A percentile compares a stretch with the other conserved stretches of the same genome.
Evolutionary conservation across 2,329 filamentous ascomycete species (phyloP).

Genomic region (Pseudogymnoascus sp.): DNA sequence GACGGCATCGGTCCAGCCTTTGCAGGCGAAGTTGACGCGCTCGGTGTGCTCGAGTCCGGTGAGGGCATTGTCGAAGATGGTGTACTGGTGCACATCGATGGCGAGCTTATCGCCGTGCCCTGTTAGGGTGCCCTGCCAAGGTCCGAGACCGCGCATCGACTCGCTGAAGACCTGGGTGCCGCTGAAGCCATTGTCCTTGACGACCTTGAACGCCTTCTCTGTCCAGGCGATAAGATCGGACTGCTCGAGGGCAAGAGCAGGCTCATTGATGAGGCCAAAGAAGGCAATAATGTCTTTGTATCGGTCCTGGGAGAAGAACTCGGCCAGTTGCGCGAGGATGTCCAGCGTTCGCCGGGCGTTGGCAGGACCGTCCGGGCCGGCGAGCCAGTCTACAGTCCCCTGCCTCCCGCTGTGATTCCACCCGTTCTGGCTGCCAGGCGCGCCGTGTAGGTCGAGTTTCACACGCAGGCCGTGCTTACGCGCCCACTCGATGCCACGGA

Average conservation of each 20-base stretch:
- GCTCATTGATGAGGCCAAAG: constrained; percentile 93
- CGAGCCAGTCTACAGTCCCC: constrained; percentile 77
- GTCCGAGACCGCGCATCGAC: constrained; percentile 82
- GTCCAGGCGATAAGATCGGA: constrained; percentile 73
- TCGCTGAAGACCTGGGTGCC: constrained; percentile 79
- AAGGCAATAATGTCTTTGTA: constrained; percentile 89
- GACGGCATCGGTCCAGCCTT: constrained; percentile 77
- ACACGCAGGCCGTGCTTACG: constrained; percentile 86
- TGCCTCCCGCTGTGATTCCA: constrained; percentile 93
- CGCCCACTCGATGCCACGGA: constrained; percentile 88
- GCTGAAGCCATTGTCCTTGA: constrained; percentile 69
- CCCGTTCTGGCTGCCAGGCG: constrained; percentile 90
- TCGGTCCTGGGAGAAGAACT: constrained; percentile 87
- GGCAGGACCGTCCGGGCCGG: constrained; percentile 69
- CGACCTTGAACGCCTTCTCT: constrained; percentile 57
- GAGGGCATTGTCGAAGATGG: constrained; percentile 90
- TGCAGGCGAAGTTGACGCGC: constrained; percentile 82
- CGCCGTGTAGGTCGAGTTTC: constrained; percentile 86
- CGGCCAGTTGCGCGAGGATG: constrained; percentile 75
- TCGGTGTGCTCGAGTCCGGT: constrained; percentile 72
- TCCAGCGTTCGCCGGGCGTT: constrained; percentile 79
- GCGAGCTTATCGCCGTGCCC: constrained; percentile 60
- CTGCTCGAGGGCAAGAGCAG: constrained; percentile 66
- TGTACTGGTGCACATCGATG: constrained; percentile 94
- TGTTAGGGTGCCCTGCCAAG: constrained; percentile 81